Conservation (phyloP, 2,329 filamentous ascomycete genomes). For the Penicillium sp. region DNA sequence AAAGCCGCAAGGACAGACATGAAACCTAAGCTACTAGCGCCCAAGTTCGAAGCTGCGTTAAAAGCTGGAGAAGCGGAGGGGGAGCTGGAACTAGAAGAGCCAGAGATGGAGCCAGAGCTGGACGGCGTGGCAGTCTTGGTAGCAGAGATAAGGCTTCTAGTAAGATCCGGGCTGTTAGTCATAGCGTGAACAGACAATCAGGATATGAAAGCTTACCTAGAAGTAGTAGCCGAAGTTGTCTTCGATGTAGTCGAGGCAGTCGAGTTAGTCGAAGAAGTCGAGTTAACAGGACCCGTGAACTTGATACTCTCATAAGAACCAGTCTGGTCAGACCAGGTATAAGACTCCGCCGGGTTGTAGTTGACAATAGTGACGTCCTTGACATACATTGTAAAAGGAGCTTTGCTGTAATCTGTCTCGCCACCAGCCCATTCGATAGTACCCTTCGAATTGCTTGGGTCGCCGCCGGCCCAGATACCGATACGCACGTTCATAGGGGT, state of each 20-base stretch:
- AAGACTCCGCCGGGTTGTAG: background rate
- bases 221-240: background rate
- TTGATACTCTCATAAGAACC: background rate
- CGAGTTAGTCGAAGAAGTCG: background rate
- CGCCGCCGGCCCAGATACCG: background rate
- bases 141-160: background rate
- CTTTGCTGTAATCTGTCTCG: background rate
- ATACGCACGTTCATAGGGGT: background rate
- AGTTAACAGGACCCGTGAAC: background rate
- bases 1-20: background rate
- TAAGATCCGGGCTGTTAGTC: background rate
- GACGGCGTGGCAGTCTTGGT: background rate
- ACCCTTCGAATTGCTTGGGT: background rate
- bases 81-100: background rate
- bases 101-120: background rate
- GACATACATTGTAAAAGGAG: background rate
- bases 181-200: background rate
- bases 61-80: background rate
- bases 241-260: background rate
- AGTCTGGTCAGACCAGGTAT: background rate
- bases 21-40: background rate
- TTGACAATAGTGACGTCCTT: background rate
- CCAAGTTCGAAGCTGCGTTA: background rate
- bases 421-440: background rate
- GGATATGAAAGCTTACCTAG: background rate